Evolutionary conservation across 1,284 basidiomycete species (phyloP).

Genomic region (Cryptococcus amylolentus): DNA sequence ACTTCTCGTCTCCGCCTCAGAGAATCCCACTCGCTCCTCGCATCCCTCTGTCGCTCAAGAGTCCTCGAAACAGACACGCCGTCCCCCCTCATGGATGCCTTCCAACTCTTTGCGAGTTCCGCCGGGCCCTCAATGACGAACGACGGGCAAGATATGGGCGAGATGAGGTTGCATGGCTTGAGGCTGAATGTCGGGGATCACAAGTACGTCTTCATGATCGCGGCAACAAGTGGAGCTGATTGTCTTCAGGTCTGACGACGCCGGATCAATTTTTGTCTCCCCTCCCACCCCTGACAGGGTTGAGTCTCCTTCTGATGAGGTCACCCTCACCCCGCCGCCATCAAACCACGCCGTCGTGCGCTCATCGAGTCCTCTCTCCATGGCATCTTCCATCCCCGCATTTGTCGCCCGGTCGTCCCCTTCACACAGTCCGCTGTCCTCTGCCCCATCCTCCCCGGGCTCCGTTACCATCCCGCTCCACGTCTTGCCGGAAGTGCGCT

Average conservation of each 20-base stretch:
- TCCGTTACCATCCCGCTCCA: constrained; percentile 26
- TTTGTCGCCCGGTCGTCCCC: constrained; percentile 6
- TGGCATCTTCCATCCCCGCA: not conserved
- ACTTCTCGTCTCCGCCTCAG: constrained; percentile 15
- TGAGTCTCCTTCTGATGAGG: constrained; percentile 12
- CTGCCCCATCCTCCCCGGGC: constrained; percentile 1
- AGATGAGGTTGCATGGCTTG: constrained; percentile 21
- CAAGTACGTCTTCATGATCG: not conserved
- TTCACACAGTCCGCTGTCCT: constrained; percentile 5
- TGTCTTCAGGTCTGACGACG: constrained; percentile 12
- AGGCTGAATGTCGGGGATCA: not conserved
- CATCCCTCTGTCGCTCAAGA: constrained; percentile 16
- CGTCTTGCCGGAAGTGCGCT: constrained; percentile 47
- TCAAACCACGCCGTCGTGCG: not conserved
- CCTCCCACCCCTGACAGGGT: constrained; percentile 37
- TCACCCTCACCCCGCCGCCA: not conserved
- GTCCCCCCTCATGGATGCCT: constrained; percentile 23
- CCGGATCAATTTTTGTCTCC: constrained; percentile 33
- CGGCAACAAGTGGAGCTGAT: constrained; percentile 11
- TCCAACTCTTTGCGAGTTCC: constrained; percentile 24
- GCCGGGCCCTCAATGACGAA: constrained; percentile 10
- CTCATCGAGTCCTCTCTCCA: constrained; percentile 1
- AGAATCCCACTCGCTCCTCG: constrained; percentile 13
- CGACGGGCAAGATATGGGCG: constrained; percentile 22
- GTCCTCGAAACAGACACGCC: constrained; percentile 14